These are phyloP conservation scores for Cryptosporidium felis DNA, from an alignment of 169 alveolate genomes.

Conservation along the genomic window DNA sequence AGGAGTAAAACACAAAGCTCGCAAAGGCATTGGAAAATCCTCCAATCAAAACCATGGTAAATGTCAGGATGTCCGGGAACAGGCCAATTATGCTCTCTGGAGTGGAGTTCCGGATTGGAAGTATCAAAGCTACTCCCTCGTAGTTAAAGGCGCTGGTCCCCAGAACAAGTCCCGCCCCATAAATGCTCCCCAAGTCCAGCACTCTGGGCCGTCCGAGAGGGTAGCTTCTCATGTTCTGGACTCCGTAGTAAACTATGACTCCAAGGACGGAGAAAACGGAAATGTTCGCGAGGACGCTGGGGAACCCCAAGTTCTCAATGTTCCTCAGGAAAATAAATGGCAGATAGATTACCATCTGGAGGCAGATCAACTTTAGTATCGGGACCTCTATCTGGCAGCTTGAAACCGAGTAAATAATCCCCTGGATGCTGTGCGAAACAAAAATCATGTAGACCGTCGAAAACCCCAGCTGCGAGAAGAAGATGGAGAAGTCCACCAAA, in stretches of 20 bases:
- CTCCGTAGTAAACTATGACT: constrained; percentile 20
- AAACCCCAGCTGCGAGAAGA: constrained; percentile 65
- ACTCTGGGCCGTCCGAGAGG: constrained; percentile 37
- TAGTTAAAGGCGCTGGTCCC: constrained; percentile 67
- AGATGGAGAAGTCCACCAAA: constrained; percentile 33
- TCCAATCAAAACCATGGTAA: constrained; percentile 53
- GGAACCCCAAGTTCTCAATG: constrained; percentile 53
- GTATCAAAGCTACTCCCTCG: constrained; percentile 57
- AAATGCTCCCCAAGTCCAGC: constrained; percentile 2
- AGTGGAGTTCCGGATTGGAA: constrained; percentile 53
- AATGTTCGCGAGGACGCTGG: constrained; percentile 29
- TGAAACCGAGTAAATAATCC: constrained; percentile 30
- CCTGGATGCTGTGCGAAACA: constrained; percentile 38
- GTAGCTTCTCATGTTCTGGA: neutral
- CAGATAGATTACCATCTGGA: constrained; percentile 52
- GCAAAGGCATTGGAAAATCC: constrained; percentile 46
- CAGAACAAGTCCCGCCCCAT: constrained; percentile 69
- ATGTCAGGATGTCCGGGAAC: constrained; percentile 14
- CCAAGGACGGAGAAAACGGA: constrained; percentile 61
- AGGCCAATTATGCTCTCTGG: neutral
- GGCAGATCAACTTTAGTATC: constrained; percentile 24
- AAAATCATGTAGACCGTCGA: constrained; percentile 53
- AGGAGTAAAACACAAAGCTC: constrained; percentile 51
- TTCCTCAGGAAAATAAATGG: constrained; percentile 50
- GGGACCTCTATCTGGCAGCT: constrained; percentile 56